Conservation (phyloP, 108 stramenopile species). For the Cyclostephanos invisitatus region DNA sequence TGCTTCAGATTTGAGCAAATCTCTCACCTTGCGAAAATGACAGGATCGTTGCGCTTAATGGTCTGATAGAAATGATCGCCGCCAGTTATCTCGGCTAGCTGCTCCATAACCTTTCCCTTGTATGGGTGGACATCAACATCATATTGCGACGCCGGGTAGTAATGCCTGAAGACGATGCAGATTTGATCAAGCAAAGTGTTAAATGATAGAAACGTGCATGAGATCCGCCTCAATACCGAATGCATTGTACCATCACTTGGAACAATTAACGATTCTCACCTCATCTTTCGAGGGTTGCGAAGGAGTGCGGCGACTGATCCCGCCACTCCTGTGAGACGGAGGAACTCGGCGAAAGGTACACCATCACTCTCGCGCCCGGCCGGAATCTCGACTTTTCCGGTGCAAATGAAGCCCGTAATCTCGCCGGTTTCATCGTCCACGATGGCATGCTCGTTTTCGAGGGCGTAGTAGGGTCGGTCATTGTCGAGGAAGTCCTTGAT, state of each 20-base stretch:
- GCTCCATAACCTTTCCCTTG: slow-evolving; percentile 10
- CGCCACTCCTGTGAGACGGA: slow-evolving; percentile 20
- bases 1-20: background rate
- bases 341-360: slow-evolving; percentile 25
- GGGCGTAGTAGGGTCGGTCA: slow-evolving; percentile 36
- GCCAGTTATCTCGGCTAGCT: slow-evolving; percentile 1
- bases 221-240: background rate
- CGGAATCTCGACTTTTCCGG: slow-evolving; percentile 30
- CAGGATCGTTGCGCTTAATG: slow-evolving; percentile 4
- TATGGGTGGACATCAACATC: slow-evolving; percentile 11
- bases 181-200: background rate
- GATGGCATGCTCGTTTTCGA: slow-evolving; percentile 37
- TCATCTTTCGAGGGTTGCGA: slow-evolving; percentile 19
- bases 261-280: too few species aligned
- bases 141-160: slow-evolving; percentile 29
- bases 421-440: slow-evolving; percentile 29
- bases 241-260: too few species aligned
- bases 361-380: slow-evolving; percentile 19
- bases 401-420: slow-evolving; percentile 28
- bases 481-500: slow-evolving; percentile 29
- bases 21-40: slow-evolving; percentile 14
- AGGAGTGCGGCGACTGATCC: slow-evolving; percentile 24
- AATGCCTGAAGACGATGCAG: background rate
- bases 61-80: slow-evolving; percentile 2
- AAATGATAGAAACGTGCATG: background rate